Conservation (phyloP, 345 rosid genomes). For the Noccaea caerulescens region DNA sequence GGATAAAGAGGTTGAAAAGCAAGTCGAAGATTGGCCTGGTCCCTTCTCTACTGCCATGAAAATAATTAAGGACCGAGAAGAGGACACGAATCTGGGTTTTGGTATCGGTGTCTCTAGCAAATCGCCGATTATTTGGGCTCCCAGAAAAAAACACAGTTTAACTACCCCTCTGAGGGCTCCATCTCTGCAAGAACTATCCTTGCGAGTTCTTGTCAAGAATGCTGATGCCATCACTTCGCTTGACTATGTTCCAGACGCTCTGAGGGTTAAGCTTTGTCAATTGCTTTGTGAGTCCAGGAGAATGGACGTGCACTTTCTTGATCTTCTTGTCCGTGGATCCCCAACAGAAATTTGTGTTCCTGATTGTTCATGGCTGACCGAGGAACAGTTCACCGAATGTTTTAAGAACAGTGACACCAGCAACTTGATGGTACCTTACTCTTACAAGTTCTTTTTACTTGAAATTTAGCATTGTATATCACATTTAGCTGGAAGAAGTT, state of each 20-base stretch:
- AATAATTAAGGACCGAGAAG: slow-evolving; percentile 71
- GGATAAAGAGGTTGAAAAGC: slow-evolving; percentile 43
- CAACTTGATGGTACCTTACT: slow-evolving; percentile 62
- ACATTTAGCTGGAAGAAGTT: background rate
- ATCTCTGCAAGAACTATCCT: slow-evolving; percentile 62
- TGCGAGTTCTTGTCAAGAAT: slow-evolving; percentile 65
- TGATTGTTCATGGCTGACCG: slow-evolving; percentile 92
- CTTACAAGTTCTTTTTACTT: slow-evolving; percentile 3
- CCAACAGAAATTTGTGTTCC: slow-evolving; percentile 71
- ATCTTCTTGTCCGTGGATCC: slow-evolving; percentile 63
- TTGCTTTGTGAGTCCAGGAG: slow-evolving; percentile 73
- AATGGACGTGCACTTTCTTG: slow-evolving; percentile 58
- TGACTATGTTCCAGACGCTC: slow-evolving; percentile 71
- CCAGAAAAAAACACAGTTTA: slow-evolving; percentile 43
- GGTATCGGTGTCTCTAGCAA: slow-evolving; percentile 30
- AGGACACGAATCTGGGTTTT: slow-evolving; percentile 34
- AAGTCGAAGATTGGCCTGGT: slow-evolving; percentile 91
- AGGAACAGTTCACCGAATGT: slow-evolving; percentile 61
- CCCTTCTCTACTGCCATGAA: slow-evolving; percentile 97
- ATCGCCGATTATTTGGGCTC: slow-evolving; percentile 61
- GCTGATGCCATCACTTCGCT: slow-evolving; percentile 83
- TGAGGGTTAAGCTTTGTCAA: slow-evolving; percentile 66
- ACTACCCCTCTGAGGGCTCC: slow-evolving; percentile 46
- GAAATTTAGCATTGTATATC: background rate
- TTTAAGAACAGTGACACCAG: slow-evolving; percentile 66